phyloP scores from a whole-genome alignment of 2,329 filamentous ascomycete species.

The Penicillium sp. region DNA sequence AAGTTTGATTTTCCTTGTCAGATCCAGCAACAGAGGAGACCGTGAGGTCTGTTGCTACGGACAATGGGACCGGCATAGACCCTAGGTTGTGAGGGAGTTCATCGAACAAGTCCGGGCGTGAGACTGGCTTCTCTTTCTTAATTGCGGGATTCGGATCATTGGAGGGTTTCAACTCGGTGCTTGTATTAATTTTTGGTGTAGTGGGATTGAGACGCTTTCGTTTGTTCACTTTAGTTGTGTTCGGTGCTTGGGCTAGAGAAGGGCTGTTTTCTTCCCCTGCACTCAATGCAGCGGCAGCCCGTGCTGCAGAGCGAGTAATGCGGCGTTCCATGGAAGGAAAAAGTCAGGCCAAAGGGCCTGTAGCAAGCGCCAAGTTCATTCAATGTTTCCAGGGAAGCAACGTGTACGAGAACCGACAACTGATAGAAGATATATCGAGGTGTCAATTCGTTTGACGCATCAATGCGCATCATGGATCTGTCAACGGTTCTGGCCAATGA shows the following conservation, averaged over 20 bases:
- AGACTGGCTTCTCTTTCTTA: constrained; percentile 9
- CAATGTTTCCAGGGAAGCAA: neutral
- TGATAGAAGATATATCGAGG: neutral
- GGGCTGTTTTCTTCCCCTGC: constrained; percentile 7
- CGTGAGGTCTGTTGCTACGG: neutral
- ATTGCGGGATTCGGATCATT: neutral
- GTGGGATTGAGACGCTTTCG: neutral
- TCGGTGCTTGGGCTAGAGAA: neutral
- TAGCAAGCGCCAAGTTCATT: neutral
- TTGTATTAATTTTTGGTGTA: neutral
- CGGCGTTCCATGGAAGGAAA: constrained; percentile 18
- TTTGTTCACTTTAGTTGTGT: neutral
- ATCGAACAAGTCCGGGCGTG: constrained; percentile 23
- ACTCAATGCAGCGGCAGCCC: constrained; percentile 20
- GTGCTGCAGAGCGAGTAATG: constrained; percentile 29
- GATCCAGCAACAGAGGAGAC: neutral
- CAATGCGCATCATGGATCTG: neutral
- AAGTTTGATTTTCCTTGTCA: constrained; percentile 9
- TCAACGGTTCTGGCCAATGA: neutral
- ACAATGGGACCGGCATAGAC: constrained; percentile 16
- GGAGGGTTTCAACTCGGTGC: neutral
- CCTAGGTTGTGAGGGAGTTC: constrained; percentile 59
- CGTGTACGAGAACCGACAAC: neutral
- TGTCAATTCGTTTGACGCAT: neutral
- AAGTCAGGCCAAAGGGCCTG: neutral